These are phyloP conservation scores for Solioccasus polychromus DNA, from an alignment of 768 basidiomycete species.

Conservation along the genomic window DNA sequence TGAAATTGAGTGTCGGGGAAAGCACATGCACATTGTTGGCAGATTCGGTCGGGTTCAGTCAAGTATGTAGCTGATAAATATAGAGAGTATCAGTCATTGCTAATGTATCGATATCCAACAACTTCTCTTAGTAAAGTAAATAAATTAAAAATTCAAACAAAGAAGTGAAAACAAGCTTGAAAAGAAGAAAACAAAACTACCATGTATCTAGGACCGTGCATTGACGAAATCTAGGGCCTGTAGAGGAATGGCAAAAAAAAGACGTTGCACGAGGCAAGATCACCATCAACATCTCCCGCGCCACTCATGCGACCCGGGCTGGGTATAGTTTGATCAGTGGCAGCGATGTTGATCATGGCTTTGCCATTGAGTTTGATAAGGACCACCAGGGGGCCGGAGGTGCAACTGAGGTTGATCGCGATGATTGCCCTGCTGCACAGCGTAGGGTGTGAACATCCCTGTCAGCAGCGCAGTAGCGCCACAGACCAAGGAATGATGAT, in stretches of 20 bases:
- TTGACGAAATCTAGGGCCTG: too few species aligned
- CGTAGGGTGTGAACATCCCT: slow-evolving; percentile 12
- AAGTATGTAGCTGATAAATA: too few species aligned
- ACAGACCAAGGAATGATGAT: slow-evolving; percentile 12
- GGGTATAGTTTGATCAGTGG: not conserved
- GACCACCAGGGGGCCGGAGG: not conserved
- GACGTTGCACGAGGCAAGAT: too few species aligned
- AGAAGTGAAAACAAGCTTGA: too few species aligned
- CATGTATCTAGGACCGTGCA: too few species aligned
- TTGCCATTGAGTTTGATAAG: not conserved
- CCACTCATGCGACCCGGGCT: not conserved
- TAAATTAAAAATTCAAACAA: too few species aligned
- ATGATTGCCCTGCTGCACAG: not conserved
- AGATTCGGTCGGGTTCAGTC: not conserved
- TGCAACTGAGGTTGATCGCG: not conserved
- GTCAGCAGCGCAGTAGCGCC: slow-evolving; percentile 12
- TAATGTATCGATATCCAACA: too few species aligned
- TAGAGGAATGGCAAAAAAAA: too few species aligned
- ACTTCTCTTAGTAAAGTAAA: too few species aligned
- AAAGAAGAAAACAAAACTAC: not conserved
- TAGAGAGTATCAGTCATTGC: too few species aligned
- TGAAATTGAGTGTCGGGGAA: too few species aligned
- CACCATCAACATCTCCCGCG: not conserved
- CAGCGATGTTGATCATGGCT: not conserved
- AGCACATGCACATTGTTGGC: too few species aligned